A percentile compares a stretch with the other conserved stretches of the same genome.
Conservation (phyloP, 495 filamentous ascomycete species). For the Aspergillus steynii region DNA sequence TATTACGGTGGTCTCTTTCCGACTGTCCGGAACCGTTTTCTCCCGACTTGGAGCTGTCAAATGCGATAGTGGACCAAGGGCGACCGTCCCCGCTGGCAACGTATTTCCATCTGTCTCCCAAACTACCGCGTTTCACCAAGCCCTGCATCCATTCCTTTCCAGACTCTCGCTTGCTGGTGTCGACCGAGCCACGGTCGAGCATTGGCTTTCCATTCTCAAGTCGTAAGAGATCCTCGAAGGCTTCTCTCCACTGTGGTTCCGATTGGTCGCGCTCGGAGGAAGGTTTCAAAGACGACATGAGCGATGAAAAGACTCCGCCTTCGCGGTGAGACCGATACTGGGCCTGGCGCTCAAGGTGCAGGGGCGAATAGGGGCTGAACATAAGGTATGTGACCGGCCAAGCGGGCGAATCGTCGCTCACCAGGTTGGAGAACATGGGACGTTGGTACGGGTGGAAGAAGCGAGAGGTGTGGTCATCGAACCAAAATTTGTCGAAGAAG, state of each 20-base stretch:
- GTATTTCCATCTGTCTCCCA: conserved; percentile 41
- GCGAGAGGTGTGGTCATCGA: conserved; percentile 32
- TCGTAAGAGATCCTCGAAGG: conserved; percentile 56
- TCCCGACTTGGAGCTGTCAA: conserved; percentile 18
- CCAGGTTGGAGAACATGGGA: conserved; percentile 32
- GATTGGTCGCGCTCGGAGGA: conserved; percentile 30
- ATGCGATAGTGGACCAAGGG: conserved; percentile 30
- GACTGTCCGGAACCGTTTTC: conserved; percentile 11
- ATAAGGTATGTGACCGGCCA: conserved; percentile 45
- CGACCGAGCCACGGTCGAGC: conserved; percentile 33
- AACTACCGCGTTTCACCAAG: conserved; percentile 39
- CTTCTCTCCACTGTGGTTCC: conserved; percentile 52
- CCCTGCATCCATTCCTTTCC: conserved; percentile 40
- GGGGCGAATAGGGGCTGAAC: conserved; percentile 53
- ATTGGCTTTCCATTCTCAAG: conserved; percentile 50
- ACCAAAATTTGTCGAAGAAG: conserved; percentile 37
- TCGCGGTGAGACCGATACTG: conserved; percentile 27
- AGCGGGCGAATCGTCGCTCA: conserved; percentile 31
- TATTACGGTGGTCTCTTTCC: conserved; percentile 4
- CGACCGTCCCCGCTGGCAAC: conserved; percentile 20
- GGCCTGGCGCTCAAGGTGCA: conserved; percentile 46
- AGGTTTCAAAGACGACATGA: conserved; percentile 36
- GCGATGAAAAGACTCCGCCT: conserved; percentile 37
- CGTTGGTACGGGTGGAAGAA: conserved; percentile 29
- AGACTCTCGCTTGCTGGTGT: conserved; percentile 25